Conservation (phyloP, 345 rosid genomes). For the Bruguiera parviflora region DNA sequence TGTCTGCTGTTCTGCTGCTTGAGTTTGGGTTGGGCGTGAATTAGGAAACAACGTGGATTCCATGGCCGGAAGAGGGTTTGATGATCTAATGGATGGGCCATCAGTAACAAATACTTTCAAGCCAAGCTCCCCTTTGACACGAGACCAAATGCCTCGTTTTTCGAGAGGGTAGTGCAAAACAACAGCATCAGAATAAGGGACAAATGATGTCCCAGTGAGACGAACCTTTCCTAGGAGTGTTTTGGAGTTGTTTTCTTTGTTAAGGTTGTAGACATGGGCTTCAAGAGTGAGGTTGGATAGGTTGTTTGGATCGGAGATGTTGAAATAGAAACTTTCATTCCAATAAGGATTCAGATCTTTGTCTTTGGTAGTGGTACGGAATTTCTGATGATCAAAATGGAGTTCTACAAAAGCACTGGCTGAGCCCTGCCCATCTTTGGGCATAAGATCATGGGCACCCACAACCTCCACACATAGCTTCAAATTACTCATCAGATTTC, state of each 20-base stretch:
- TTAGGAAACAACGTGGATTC: conserved; percentile 33
- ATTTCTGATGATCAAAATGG: conserved; percentile 68
- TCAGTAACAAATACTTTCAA: conserved; percentile 70
- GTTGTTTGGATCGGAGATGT: conserved; percentile 61
- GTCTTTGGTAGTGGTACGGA: conserved; percentile 59
- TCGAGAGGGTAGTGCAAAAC: conserved; percentile 80
- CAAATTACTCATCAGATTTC: conserved; percentile 48
- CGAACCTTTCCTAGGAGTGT: conserved; percentile 65
- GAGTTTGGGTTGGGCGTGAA: conserved; percentile 30
- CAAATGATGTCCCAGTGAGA: conserved; percentile 71
- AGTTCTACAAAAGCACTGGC: conserved; percentile 71
- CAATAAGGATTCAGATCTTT: conserved; percentile 74
- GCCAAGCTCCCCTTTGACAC: conserved; percentile 73
- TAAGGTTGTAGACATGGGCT: conserved; percentile 49
- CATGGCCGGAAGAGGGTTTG: conserved; percentile 48
- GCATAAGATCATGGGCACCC: conserved; percentile 63
- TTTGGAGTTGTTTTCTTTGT: conserved; percentile 39
- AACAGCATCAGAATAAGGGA: conserved; percentile 69
- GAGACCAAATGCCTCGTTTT: conserved; percentile 47
- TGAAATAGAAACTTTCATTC: conserved; percentile 83
- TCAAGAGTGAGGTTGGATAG: conserved; percentile 55
- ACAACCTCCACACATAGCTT: conserved; percentile 87
- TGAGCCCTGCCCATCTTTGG: conserved; percentile 38
- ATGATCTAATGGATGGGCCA: conserved; percentile 48
- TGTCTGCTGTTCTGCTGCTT: conserved; percentile 18